Conservation (phyloP, 1,284 basidiomycete species). For the Ustilago lituana region DNA sequence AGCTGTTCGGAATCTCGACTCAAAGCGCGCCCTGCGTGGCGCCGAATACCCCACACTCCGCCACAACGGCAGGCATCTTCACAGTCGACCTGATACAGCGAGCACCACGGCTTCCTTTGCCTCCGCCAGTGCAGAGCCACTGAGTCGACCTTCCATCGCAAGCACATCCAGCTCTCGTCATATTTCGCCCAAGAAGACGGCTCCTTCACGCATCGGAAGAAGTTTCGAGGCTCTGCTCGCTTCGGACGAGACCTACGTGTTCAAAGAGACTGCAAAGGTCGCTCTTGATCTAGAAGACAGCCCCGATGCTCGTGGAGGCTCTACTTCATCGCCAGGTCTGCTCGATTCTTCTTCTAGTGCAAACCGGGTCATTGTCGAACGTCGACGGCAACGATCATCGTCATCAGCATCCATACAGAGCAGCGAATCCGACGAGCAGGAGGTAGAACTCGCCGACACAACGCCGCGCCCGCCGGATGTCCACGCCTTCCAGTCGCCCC, state of each 20-base stretch:
- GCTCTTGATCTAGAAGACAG: conserved; percentile 24
- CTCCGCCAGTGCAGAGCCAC: conserved; percentile 20
- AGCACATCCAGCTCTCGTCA: conserved; percentile 15
- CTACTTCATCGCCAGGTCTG: not conserved
- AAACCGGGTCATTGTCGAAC: conserved; percentile 38
- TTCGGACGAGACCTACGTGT: conserved; percentile 50
- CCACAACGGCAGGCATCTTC: conserved; percentile 1
- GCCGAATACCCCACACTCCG: conserved; percentile 6
- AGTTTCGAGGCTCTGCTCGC: conserved; percentile 51
- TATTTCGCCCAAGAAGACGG: conserved; percentile 21
- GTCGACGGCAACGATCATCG: conserved; percentile 13
- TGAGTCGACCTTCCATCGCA: conserved; percentile 3
- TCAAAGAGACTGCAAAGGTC: conserved; percentile 37
- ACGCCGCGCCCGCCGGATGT: conserved; percentile 25
- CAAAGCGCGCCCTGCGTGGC: conserved; percentile 1
- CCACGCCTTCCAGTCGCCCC: conserved; percentile 15
- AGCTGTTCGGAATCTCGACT: conserved; percentile 8
- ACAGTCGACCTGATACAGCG: conserved; percentile 16
- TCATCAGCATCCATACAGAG: conserved; percentile 14
- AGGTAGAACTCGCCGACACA: conserved; percentile 14
- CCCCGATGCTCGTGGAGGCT: not conserved
- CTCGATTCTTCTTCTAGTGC: conserved; percentile 3
- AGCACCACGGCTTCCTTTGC: conserved; percentile 31
- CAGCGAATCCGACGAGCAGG: conserved; percentile 13
- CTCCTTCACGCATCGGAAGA: conserved; percentile 35